Evolutionary conservation across 2,329 filamentous ascomycete species (phyloP), one percentile per base, ranked within the genome.

Genomic region (Alternaria brassicicola): DNA sequence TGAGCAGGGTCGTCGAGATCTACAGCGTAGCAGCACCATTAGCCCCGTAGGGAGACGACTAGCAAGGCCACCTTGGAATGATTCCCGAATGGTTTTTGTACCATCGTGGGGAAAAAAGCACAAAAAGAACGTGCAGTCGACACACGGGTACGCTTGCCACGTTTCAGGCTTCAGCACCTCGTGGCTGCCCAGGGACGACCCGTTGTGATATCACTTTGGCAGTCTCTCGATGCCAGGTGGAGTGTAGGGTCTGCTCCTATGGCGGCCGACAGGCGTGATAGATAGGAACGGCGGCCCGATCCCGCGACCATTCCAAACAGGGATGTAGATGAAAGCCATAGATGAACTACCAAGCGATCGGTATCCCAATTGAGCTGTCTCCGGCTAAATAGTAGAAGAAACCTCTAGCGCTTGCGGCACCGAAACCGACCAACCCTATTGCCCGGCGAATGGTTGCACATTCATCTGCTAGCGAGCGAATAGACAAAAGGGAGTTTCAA

Each of bases 301-400:
- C 28, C 35, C 21, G 28, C 15, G 31, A 46, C 51, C 30, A 46
- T 23, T 26, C 23, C 41, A 25, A 43, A 45, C 25, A 58, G 33
- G 51, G 52, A 51, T 42, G 53, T 47, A 10, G 35, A 41, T 39
- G 31, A 36, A 47, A 47, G 43, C 43, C 28, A 47, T 25, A n/a
- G 30, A 47, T 12, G 13, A 33, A 49, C 39, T 41, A 26, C 19
- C 21, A 43, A 38, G 53, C 45, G 57, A 56, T 61, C 55, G 42
- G n/a, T 48, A 42, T 35, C 42, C 50, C 42, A 30, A 58, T 60
- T 21, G 10, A 58, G 47, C 45, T 35, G 48, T 30, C 28, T 26
- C 25, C 35, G 39, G 51, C 17, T 35, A 31, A 52, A 31, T 25
- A 46, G 51, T 46, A 26, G 30, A 43, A 36, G 48, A 19, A 45